A percentile compares a stretch with the other conserved stretches of the same genome.
These are phyloP conservation scores for Diaporthe citri DNA, from an alignment of 2,329 filamentous ascomycete species.

Conservation along the genomic window DNA sequence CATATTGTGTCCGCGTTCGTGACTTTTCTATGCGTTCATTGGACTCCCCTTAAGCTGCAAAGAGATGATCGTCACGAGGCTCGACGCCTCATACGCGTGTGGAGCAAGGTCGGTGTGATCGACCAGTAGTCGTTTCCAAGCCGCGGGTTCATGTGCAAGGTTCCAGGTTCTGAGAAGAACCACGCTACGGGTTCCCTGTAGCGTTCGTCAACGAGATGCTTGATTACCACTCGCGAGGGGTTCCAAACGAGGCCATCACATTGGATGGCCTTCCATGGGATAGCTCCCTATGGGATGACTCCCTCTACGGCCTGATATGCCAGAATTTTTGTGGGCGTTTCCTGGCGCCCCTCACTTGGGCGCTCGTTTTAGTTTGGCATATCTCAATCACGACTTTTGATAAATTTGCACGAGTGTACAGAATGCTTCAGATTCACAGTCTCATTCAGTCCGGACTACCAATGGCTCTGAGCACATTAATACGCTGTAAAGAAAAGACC, in stretches of 20 bases:
- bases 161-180: conserved; percentile 1
- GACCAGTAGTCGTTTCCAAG: conserved; percentile 24
- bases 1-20: neutral
- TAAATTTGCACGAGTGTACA: neutral
- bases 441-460: too few relatives aligned
- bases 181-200: neutral
- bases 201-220: neutral
- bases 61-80: neutral
- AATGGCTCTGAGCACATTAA: neutral
- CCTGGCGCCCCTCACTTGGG: too few relatives aligned
- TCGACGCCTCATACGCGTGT: neutral
- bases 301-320: neutral
- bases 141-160: neutral
- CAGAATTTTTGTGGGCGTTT: neutral
- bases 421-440: too few relatives aligned
- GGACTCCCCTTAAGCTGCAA: neutral
- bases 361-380: neutral
- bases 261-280: neutral
- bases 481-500: neutral
- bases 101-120: conserved; percentile 14
- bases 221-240: neutral
- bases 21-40: neutral
- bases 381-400: too few relatives aligned
- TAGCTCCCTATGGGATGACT: too few relatives aligned
- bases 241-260: neutral